phyloP scores from a whole-genome alignment of 768 basidiomycete genomes.

The Leccinum boreale region DNA sequence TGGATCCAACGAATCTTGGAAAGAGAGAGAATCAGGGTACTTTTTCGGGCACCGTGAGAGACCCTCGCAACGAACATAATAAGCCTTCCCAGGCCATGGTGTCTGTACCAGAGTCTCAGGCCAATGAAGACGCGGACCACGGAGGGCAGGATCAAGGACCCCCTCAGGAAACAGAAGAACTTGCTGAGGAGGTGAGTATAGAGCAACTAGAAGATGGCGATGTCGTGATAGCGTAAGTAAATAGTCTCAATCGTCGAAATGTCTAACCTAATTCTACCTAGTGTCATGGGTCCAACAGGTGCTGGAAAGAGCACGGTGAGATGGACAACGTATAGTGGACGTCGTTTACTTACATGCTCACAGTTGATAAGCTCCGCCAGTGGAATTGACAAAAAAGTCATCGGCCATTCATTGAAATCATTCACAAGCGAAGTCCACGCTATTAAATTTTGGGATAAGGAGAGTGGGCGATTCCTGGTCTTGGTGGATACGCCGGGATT shows the following conservation, averaged over 20 bases:
- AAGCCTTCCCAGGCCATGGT: background rate
- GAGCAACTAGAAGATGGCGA: accelerated
- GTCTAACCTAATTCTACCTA: background rate
- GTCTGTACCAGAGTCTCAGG: background rate
- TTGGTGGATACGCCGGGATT: conserved; percentile 7
- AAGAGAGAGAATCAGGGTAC: conserved; percentile 7
- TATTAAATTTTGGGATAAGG: conserved; percentile 2
- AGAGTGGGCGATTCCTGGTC: conserved; percentile 5
- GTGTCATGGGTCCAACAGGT: background rate
- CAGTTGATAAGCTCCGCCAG: background rate
- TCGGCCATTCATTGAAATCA: conserved; percentile 9
- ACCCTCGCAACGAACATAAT: background rate
- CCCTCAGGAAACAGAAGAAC: background rate
- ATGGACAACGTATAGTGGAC: background rate
- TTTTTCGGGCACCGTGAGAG: too few species aligned
- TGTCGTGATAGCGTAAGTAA: too few species aligned
- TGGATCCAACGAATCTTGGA: conserved; percentile 21
- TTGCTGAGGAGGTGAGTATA: too few species aligned
- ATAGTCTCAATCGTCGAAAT: background rate
- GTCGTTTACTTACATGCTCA: background rate
- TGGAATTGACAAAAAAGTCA: background rate
- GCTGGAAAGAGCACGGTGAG: background rate
- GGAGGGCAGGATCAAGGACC: too few species aligned
- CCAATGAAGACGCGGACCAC: background rate
- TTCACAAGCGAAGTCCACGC: conserved; percentile 7